A percentile compares a stretch with the other conserved stretches of the same genome.
Conservation (phyloP, 2,329 filamentous ascomycete species). For the Nemania abortiva region DNA sequence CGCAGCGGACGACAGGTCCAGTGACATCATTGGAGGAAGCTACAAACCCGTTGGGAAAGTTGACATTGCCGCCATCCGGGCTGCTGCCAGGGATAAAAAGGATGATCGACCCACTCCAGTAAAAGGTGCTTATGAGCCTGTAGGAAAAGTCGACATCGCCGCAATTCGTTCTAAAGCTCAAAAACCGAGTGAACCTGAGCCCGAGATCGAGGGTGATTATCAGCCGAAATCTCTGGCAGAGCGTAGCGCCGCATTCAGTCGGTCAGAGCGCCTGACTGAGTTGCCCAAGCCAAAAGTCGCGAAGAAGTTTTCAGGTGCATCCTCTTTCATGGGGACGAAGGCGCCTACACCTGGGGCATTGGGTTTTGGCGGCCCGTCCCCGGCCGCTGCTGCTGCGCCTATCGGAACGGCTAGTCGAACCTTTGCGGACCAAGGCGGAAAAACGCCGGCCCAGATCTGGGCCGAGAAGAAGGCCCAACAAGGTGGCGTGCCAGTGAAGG, state of each 20-base stretch:
- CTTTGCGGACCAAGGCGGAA: conserved; percentile 94
- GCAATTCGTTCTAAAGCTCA: conserved; percentile 89
- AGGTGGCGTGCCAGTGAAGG: conserved; percentile 64
- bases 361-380: conserved; percentile 72
- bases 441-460: conserved; percentile 97
- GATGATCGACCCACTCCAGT: conserved; percentile 87
- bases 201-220: conserved; percentile 54
- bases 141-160: conserved; percentile 97
- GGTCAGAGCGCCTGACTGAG: conserved; percentile 84
- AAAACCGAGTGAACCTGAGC: conserved; percentile 61
- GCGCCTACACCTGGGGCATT: conserved; percentile 80
- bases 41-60: conserved; percentile 98
- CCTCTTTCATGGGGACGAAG: conserved; percentile 87
- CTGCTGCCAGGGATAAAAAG: conserved; percentile 73
- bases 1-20: conserved; percentile 58
- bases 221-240: conserved; percentile 77
- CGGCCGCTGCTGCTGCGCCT: conserved; percentile 68
- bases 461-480: conserved; percentile 95
- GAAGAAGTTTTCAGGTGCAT: conserved; percentile 82
- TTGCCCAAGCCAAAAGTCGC: conserved; percentile 95
- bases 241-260: conserved; percentile 78
- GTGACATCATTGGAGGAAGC: conserved; percentile 81
- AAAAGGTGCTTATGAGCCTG: conserved; percentile 92
- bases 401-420: conserved; percentile 88
- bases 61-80: conserved; percentile 92